A percentile compares a stretch with the other conserved stretches of the same genome.
These are phyloP conservation scores for Cymodocea nodosa DNA, from an alignment of 116 monocot genomes.

Conservation along the genomic window DNA sequence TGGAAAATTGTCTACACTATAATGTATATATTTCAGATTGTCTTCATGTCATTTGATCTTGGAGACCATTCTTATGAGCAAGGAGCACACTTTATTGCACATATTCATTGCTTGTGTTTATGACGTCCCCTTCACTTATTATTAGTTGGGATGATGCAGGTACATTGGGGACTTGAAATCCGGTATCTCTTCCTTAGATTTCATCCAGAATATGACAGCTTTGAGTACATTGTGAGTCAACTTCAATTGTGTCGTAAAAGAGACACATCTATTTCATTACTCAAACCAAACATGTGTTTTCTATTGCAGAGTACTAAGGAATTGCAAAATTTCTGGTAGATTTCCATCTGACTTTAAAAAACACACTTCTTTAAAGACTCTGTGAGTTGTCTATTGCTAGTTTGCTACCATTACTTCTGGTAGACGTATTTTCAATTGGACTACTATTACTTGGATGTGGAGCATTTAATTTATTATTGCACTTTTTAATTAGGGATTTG, in stretches of 20 bases:
- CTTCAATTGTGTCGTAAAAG: not conserved
- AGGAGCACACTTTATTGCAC: no score
- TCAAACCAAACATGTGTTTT: not conserved
- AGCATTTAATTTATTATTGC: not conserved
- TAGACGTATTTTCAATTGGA: no score
- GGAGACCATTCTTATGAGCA: no score
- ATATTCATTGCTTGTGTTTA: no score
- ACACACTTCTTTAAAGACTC: not conserved
- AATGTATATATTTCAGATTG: no score
- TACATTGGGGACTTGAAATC: slow-evolving; percentile 52
- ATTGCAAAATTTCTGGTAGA: slow-evolving; percentile 45
- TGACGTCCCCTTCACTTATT: not conserved
- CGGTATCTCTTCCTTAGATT: slow-evolving; percentile 51
- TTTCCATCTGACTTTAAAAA: slow-evolving; percentile 35
- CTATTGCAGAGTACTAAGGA: slow-evolving; percentile 49
- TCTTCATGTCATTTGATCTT: no score
- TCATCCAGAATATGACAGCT: slow-evolving; percentile 52
- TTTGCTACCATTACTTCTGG: not conserved
- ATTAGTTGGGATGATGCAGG: slow-evolving; percentile 20
- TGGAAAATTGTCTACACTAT: no score
- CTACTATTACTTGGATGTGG: no score
- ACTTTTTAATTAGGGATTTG: slow-evolving; percentile 43
- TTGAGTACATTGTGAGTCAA: slow-evolving; percentile 46
- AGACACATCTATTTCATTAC: not conserved
- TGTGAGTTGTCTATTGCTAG: slow-evolving; percentile 3